Conservation (phyloP, 345 rosid species). For the Erodium maritimum region DNA sequence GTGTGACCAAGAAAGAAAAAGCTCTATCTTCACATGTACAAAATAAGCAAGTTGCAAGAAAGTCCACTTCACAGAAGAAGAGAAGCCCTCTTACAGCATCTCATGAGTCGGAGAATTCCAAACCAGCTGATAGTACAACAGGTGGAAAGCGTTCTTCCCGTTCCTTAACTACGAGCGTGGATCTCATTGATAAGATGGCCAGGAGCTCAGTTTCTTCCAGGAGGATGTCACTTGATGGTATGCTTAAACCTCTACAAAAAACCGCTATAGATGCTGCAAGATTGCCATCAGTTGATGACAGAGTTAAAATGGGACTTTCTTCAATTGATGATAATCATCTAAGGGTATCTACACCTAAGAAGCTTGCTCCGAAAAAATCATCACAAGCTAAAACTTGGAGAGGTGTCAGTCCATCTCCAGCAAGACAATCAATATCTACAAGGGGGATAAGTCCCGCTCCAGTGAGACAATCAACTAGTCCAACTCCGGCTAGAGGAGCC, state of each 20-base stretch:
- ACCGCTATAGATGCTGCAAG: constrained; percentile 42
- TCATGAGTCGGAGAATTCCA: constrained; percentile 84
- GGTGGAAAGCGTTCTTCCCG: constrained; percentile 46
- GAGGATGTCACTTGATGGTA: constrained; percentile 35
- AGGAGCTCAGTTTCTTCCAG: constrained; percentile 33
- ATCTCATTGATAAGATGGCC: constrained; percentile 42
- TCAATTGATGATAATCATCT: constrained; percentile 34
- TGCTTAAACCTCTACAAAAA: constrained; percentile 39
- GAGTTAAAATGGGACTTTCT: constrained; percentile 28
- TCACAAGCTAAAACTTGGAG: constrained; percentile 65
- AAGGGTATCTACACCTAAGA: constrained; percentile 26
- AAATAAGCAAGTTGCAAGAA: constrained; percentile 48
- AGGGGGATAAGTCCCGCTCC: constrained; percentile 21
- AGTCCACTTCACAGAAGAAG: constrained; percentile 73
- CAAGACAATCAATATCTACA: constrained; percentile 34
- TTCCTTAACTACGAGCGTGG: constrained; percentile 42
- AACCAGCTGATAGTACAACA: constrained; percentile 63
- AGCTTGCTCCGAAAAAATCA: constrained; percentile 33
- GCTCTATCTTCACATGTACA: constrained; percentile 79
- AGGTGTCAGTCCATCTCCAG: constrained; percentile 56
- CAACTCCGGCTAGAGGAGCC: constrained; percentile 7
- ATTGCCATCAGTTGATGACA: constrained; percentile 25
- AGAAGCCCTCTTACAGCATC: constrained; percentile 64
- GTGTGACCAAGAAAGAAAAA: constrained; percentile 74
- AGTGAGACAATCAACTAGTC: constrained; percentile 20